Base-by-base conservation (phyloP, 2,329 filamentous ascomycete species). In the Penicillium sp. region DNA sequence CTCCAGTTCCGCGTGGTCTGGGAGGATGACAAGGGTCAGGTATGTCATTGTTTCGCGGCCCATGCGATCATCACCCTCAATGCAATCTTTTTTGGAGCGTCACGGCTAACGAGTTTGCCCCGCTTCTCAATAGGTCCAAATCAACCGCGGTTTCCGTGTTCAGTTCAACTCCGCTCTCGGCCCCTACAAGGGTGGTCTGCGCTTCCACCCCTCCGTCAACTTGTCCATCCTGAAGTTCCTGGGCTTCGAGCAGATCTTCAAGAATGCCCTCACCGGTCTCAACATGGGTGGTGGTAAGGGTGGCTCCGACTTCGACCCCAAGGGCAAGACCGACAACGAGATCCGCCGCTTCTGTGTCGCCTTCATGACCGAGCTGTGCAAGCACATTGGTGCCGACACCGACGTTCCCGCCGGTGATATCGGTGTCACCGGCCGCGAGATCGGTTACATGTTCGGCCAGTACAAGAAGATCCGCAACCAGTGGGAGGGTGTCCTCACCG, bases 241-340 rank as follows among this genome's bases (percentile, higher is more conserved):
- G 67, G 93, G 91, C 58, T 97, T 97, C 66, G 93, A 98, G 83
- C 93, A 97, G 78, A 94, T 91, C 76, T 97, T 97, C 82, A 97
- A 97, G 83, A 97, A 97, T 88, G 93, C 93, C 60, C 78, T 97
- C 61, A 97, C 93, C 53, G 93, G 93, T 67, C 76, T 94, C 66
- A 88, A 82, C 77, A 96, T 98, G 84, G 93, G 93, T 58, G 93
- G 93, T 76, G 93, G 87, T 67, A 97, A 97, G 79, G 93, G 93
- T 75, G 93, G 93, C 66, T 85, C 91, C 70, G 93, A 97, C 79
- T 97, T 98, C 72, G 90, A 97, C 75, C 93, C 93, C 72, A 98
- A 97, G 83, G 90, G 90, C 77, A 97, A 96, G 82, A 87, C 85
- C 47, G 90, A 98, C 75, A 87, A 83, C 71, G 93, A 97, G 81